Base-by-base conservation (phyloP, 192 early-diverging fungal species). In the Coemansia sp. region DNA sequence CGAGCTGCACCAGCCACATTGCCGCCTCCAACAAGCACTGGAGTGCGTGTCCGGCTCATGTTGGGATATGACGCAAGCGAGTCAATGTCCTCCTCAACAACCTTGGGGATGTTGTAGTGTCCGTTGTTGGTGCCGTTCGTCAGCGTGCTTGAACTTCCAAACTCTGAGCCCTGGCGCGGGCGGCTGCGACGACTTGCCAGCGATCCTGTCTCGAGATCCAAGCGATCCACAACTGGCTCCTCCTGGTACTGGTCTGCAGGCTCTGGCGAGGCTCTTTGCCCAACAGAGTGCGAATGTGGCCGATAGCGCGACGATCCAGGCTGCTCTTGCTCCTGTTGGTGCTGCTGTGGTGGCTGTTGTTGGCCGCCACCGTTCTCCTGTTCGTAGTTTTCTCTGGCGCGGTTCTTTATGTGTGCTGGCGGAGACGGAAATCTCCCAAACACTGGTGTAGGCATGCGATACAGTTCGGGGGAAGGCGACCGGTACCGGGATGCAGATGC, bases 351-450 rank as follows among this genome's bases (percentile, higher is more conserved):
- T 29, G 44, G 38, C 10, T 30, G 55, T 19, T 61, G 44, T 59
- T n/a, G 41, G n/a, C 59, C 23, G 50, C 47, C 33, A 19, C 48
- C 56, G 10, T 54, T 47, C 30, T 45, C 61, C 36, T 70, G 67
- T 17, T 52, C 58, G 19, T 60, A 40, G 2, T 42, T 55, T n/a
- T 45, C 53, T 23, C 54, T 74, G 55, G 64, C 79, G 36, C 79
- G 73, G 52, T 81, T 72, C 64, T 76, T 81, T 57, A 81, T 81
- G 47, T 81, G 64, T 20, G 69, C 56, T 5, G 79, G 79, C 2
- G 79, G 79, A 17, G 73, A 75, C 1, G 79, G 79, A 66, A 81
- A 81, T 0, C 79, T 65, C 4, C 79, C 79, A 72, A 81, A 81
- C 36, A 81, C 58, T 0, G 79, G 79, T 17, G 79, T 72, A 0